Percentiles rank a stretch among this genome's conserved stretches.
phyloP scores from a whole-genome alignment of 805 yeast species.

The Clavispora santaluciae region DNA sequence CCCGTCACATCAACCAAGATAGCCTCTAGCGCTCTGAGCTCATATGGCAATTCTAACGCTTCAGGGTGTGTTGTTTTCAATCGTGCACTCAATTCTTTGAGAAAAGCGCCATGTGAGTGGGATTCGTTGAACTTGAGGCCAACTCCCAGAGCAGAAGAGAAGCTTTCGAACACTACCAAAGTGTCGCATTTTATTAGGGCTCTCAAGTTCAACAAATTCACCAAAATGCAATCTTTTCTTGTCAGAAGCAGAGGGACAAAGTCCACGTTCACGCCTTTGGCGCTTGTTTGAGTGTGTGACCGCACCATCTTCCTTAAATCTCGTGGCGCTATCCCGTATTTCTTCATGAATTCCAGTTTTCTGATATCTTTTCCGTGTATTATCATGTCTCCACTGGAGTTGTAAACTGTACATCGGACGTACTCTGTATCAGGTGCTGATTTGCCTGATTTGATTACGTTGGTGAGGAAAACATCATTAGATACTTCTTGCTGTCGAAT shows the following conservation, averaged over 20 bases:
- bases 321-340: conserved; percentile 48
- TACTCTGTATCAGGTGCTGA: conserved; percentile 27
- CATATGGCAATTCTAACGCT: conserved; percentile 59
- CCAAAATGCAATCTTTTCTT: conserved; percentile 41
- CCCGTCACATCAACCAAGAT: conserved; percentile 76
- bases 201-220: conserved; percentile 46
- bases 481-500: conserved; percentile 3
- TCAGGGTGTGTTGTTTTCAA: conserved; percentile 28
- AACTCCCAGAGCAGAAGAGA: conserved; percentile 15
- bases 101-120: conserved; percentile 39
- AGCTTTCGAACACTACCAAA: conserved; percentile 43
- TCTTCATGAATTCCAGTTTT: conserved; percentile 38
- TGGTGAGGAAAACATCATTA: conserved; percentile 14
- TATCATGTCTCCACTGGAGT: conserved; percentile 39
- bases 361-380: conserved; percentile 43
- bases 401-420: conserved; percentile 48
- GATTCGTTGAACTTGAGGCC: conserved; percentile 42
- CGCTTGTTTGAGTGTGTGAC: conserved; percentile 11
- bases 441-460: conserved; percentile 14
- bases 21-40: conserved; percentile 85
- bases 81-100: conserved; percentile 38
- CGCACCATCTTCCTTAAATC: conserved; percentile 53
- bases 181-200: conserved; percentile 50
- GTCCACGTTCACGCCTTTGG: conserved; percentile 30
- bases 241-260: conserved; percentile 55